Evolutionary conservation across 2,329 filamentous ascomycete species (phyloP), one percentile per base, ranked within the genome.

Genomic region (Paracorniculantispora psalliotae): DNA sequence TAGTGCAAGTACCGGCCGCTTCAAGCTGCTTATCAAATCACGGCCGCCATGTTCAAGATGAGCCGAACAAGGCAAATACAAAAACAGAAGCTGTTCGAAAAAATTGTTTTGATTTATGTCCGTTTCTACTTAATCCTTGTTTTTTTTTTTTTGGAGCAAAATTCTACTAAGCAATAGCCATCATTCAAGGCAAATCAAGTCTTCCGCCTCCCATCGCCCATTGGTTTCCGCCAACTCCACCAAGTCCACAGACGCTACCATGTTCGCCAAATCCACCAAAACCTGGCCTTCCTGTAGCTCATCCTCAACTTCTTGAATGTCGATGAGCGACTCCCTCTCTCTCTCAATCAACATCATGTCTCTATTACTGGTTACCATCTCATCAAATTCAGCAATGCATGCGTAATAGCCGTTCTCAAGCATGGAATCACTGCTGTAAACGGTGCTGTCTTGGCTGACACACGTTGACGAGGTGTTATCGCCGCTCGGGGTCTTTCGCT

Each of bases 331-430:
- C n/a, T 73, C 64, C 68, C 15, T 5, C 12, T 15, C 6, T 33
- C 23, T 3, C 17, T 30, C 23, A 13, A 4, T 1, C 28, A 23
- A 19, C 25, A n/a, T 82, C 88, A 6, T 81, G 84, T 21, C 81
- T 85, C 55, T 76, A 72, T 15, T 79, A 75, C 1, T 69, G 69
- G 17, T 10, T 3, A 35, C 54, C 54, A 57, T 9, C 25, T 30
- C 25, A 6, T 57, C 44, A 13, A 57, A 49, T 12, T 43, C 54
- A 1, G 33, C 46, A 41, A 50, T 21, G 19, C 30, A 50, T 1
- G 23, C 25, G 5, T 41, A 17, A 25, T 57, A 57, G 5, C 54
- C 54, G 9, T 41, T 12, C n/a, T 57, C 54, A 26, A 57, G 49
- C 46, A 57, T 28, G 13, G 33, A 49, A 15, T 50, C 54, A 30